Base-by-base conservation (phyloP, 257 asterid genomes). In the Galeopsis tetrahit region DNA sequence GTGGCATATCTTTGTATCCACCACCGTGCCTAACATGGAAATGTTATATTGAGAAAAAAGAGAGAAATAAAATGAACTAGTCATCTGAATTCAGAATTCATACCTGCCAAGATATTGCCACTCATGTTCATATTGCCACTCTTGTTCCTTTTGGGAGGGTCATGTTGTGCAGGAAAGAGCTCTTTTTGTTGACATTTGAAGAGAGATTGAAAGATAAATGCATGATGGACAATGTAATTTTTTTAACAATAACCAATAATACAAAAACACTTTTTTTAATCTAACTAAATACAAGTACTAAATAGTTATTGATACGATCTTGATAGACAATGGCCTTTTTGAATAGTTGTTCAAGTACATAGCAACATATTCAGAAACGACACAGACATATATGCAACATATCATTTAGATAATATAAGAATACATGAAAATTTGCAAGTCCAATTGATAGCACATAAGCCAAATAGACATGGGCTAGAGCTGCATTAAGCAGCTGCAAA, bases 71-170 rank as follows among this genome's bases (percentile, higher is more conserved):
- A 42, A 7, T n/a, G 15, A 34, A 17, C 5, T 0, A 11, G 67
- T 0, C 0, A 8, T 2, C 38, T 13, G 43, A 63, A 40, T 10
- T 28, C 33, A 58, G 33, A 57, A 6, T 60, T 32, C 0, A 13
- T 56, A 91, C 97, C 98, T 38, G 98, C 96, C 44, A 91, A 69
- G 61, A n/a, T n/a, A n/a, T n/a, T n/a, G n/a, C n/a, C n/a, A n/a
- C n/a, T n/a, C n/a, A n/a, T n/a, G n/a, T n/a, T n/a, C n/a, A 94
- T 89, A 68, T 94, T 94, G 17, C 97, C 96, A 75, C 98, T 94
- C 83, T 11, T 88, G 75, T 94, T 96, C 0, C 91, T 88, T 2
- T 70, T 1, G 0, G 3, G 1, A 4, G 79, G 78, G 56, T 89
- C n/a, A 43, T 87, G 94, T 46, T 68, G 69, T 3, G 60, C 82